Base-by-base conservation (phyloP, 371 early-diverging fungal genomes). In the Haplosporangium sp. region DNA sequence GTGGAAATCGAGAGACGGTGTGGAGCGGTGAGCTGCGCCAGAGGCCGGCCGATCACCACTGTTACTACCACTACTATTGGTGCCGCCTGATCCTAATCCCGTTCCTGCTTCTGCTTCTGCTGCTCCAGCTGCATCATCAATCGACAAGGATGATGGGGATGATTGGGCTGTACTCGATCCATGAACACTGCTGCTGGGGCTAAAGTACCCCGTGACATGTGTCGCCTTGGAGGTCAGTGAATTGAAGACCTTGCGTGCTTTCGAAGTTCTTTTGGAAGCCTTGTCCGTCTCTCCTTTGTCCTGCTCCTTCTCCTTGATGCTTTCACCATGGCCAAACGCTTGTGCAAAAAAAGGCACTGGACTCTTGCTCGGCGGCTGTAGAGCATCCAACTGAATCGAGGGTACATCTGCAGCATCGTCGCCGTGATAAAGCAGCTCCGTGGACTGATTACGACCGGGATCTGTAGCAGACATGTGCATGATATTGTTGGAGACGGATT, bases 121-220 rank as follows among this genome's bases (percentile, higher is more conserved):
- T 57, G 11, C 36, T 29, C 46, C 46, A 12, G 16, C 20, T 45
- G 16, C 23, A 21, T 42, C 46, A 46, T 20, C 45, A 21, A 46
- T 43, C 46, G 37, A 40, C 41, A 20, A 16, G 10, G 45, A 23
- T 9, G 58, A 43, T 10, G 62, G 54, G 5, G 53, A 20, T n/a
- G 43, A 21, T 8, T 51, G 42, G 40, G 23, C 42, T 47, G 7
- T 37, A 5, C 37, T 38, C 20, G 42, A 62, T 23, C 42, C 53
- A 6, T 51, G 67, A 10, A 55, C 56, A 20, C 55, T 62, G 23
- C 23, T 62, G 47, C 46, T 57, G 10, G 69, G 76, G 20, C 55
- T 71, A 41, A 77, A 77, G 47, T 77, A 77, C 40, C 72, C 77
- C n/a, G 77, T 76, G 56, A 70, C 40, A 45, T 70, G 62, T 14